Percentiles rank a stretch among this genome's conserved stretches.
phyloP scores from a whole-genome alignment of 768 basidiomycete species.

The Pleurotus salmoneostramineus region DNA sequence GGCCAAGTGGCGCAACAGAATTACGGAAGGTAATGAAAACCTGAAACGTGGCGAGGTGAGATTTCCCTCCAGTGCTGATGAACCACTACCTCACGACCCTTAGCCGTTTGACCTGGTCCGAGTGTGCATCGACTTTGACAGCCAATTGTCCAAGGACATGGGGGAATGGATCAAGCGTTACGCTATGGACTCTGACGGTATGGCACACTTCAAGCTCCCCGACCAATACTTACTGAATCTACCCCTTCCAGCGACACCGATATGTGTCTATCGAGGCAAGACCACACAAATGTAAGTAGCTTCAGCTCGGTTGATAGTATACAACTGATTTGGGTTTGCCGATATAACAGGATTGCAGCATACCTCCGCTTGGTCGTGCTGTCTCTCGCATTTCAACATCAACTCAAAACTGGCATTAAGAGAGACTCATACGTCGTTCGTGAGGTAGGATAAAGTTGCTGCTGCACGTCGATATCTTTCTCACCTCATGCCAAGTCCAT shows the following conservation, averaged over 20 bases:
- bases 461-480: background rate
- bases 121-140: conserved; percentile 32
- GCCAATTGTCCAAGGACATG: conserved; percentile 30
- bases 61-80: background rate
- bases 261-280: conserved; percentile 40
- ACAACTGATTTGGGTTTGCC: background rate
- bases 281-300: conserved; percentile 37
- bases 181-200: conserved; percentile 28
- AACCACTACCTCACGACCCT: background rate
- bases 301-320: conserved; percentile 6
- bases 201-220: conserved; percentile 18
- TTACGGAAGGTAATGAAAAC: conserved; percentile 14
- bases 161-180: conserved; percentile 37
- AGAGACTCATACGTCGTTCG: conserved; percentile 38
- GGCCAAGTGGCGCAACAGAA: conserved; percentile 35
- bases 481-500: conserved; percentile 27
- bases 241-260: conserved; percentile 29
- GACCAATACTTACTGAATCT: background rate
- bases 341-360: conserved; percentile 37
- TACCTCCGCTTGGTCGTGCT: conserved; percentile 57
- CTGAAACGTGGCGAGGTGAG: conserved; percentile 6
- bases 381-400: conserved; percentile 49
- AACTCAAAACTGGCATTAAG: conserved; percentile 32
- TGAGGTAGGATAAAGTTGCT: conserved; percentile 15
- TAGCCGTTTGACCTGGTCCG: conserved; percentile 32